phyloP scores from a whole-genome alignment of 2,329 filamentous ascomycete genomes.

The Pestalotiopsis sp. region DNA sequence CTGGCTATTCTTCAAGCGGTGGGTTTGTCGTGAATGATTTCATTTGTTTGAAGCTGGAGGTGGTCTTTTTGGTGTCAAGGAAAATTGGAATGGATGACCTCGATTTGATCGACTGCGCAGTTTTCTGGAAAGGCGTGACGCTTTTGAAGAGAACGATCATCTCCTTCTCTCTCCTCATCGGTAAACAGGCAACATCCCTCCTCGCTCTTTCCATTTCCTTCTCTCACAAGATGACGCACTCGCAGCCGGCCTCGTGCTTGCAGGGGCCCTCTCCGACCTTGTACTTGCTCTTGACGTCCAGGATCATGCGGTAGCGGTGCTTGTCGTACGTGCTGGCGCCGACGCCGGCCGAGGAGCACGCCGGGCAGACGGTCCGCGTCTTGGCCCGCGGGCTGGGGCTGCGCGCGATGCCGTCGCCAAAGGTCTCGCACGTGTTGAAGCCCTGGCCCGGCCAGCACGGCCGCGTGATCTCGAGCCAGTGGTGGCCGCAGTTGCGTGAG shows the following conservation, averaged over 20 bases:
- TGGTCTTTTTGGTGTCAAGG: too few relatives aligned
- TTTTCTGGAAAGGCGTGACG: too few relatives aligned
- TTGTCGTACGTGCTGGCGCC: conserved; percentile 44
- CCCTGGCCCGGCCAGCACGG: conserved; percentile 51
- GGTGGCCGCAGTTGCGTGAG: conserved; percentile 50
- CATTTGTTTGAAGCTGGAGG: too few relatives aligned
- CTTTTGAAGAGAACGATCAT: background rate
- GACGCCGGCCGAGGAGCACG: conserved; percentile 34
- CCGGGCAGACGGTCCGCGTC: conserved; percentile 28
- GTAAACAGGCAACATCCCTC: background rate
- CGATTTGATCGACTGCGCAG: too few relatives aligned
- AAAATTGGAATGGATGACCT: too few relatives aligned
- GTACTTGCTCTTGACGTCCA: conserved; percentile 41
- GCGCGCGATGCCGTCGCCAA: conserved; percentile 37
- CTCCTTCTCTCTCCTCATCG: background rate
- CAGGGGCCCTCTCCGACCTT: conserved; percentile 49
- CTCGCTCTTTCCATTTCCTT: background rate
- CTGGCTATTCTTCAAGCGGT: too few relatives aligned
- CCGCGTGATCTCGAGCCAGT: conserved; percentile 48
- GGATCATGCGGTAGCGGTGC: conserved; percentile 47
- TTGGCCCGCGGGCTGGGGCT: conserved; percentile 36
- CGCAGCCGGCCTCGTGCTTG: conserved; percentile 35
- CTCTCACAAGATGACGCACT: conserved; percentile 40
- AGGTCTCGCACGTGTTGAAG: conserved; percentile 47
- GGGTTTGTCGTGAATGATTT: too few relatives aligned